Conservation (phyloP, 2,329 filamentous ascomycete species). For the Paecilomyces sp. region DNA sequence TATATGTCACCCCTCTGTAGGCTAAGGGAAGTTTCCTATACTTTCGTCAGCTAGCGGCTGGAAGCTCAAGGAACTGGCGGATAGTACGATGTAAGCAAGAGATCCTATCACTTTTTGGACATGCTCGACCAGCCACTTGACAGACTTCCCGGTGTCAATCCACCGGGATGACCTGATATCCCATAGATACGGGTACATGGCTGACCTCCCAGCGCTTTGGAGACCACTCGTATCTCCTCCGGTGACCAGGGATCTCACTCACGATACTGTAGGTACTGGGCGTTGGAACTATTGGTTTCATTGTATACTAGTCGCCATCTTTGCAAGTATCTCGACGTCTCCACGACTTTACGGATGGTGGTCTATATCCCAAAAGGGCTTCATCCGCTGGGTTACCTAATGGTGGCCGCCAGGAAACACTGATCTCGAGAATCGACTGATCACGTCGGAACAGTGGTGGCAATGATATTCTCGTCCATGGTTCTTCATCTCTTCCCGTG, state of each 20-base stretch:
- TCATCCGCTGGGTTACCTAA: neutral
- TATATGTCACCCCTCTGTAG: neutral
- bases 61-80: neutral
- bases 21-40: neutral
- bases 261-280: neutral
- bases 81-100: neutral
- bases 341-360: slow-evolving; percentile 6
- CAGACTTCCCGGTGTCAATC: neutral
- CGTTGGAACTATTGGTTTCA: neutral
- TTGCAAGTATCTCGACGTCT: neutral
- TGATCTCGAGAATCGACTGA: neutral
- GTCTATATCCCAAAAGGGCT: neutral
- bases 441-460: neutral
- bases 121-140: neutral
- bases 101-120: neutral
- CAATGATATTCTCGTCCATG: neutral
- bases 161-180: neutral
- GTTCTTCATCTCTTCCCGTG: slow-evolving; percentile 4
- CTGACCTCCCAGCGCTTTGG: neutral
- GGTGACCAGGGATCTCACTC: neutral
- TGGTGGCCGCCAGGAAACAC: neutral
- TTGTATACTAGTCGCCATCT: neutral
- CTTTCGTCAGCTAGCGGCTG: neutral
- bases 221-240: neutral
- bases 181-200: neutral